These are phyloP conservation scores for Juncus inflexus DNA, from an alignment of 176 grass and related monocot genomes.

Conservation along the genomic window DNA sequence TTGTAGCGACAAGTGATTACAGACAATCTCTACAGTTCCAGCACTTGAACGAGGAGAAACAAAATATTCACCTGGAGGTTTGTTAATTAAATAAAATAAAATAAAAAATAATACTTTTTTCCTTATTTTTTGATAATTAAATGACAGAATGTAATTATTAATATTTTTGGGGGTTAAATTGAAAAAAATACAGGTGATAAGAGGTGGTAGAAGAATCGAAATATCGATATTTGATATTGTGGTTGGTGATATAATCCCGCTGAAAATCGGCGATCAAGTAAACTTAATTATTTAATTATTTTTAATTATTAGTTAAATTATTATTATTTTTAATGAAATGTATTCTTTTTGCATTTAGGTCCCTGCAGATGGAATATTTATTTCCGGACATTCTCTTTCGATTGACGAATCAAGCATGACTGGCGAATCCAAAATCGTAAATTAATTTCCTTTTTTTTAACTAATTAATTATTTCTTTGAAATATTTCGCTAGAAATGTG, in stretches of 20 bases:
- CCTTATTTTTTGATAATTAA: conserved; percentile 10
- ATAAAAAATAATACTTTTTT: conserved; percentile 6
- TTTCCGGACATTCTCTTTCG: conserved; percentile 93
- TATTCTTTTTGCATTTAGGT: conserved; percentile 45
- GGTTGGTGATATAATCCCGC: conserved; percentile 85
- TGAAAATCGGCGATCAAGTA: conserved; percentile 99
- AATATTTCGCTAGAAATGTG: conserved; percentile 10
- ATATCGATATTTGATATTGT: conserved; percentile 92
- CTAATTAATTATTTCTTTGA: conserved; percentile 1
- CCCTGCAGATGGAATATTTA: conserved; percentile 85
- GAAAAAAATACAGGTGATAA: conserved; percentile 44
- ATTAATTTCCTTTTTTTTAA: conserved; percentile 29
- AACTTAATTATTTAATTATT: conserved; percentile 37
- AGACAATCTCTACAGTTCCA: conserved; percentile 94
- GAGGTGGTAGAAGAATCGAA: conserved; percentile 75
- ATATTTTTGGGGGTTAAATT: conserved; percentile 24
- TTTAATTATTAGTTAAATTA: conserved; percentile 20
- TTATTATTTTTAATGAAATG: conserved; percentile 14
- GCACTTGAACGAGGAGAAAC: conserved; percentile 94
- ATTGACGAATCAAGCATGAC: conserved; percentile 99
- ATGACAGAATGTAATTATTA: conserved; percentile 24
- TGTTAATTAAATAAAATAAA: conserved; percentile 17
- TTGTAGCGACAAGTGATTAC: conserved; percentile 83
- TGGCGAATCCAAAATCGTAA: conserved; percentile 82
- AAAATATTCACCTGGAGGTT: conserved; percentile 94